Evolutionary conservation across 495 filamentous ascomycete genomes (phyloP).

Genomic region (Amorphotheca resinae): DNA sequence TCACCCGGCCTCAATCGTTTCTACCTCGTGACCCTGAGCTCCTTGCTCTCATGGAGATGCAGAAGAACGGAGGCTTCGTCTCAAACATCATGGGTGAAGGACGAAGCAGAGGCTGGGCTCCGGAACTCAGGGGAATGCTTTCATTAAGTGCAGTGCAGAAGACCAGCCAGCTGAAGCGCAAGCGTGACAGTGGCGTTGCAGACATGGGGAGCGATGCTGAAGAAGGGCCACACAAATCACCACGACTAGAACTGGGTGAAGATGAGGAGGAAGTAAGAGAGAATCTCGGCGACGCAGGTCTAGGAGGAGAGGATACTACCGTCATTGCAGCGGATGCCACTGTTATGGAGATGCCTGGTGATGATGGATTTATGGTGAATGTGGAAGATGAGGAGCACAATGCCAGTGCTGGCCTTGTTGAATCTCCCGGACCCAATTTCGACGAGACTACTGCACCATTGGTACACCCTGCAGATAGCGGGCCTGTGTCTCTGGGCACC

Average conservation of each 20-base stretch:
- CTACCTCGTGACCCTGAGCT: conserved; percentile 76
- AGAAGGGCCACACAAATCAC: conserved; percentile 38
- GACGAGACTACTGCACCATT: conserved; percentile 67
- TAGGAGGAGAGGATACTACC: conserved; percentile 38
- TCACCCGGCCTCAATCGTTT: conserved; percentile 66
- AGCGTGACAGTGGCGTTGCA: conserved; percentile 79
- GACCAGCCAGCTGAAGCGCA: conserved; percentile 77
- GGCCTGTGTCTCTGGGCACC: conserved; percentile 76
- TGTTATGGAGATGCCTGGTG: conserved; percentile 53
- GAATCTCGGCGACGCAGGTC: conserved; percentile 34
- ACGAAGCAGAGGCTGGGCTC: conserved; percentile 70
- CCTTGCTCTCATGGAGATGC: conserved; percentile 77
- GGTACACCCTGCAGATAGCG: conserved; percentile 65
- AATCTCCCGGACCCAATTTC: conserved; percentile 33
- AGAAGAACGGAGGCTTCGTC: conserved; percentile 79
- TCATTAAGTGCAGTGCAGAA: conserved; percentile 69
- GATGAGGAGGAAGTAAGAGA: conserved; percentile 42
- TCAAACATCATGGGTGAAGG: conserved; percentile 66
- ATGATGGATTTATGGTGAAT: conserved; percentile 32
- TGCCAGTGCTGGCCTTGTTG: conserved; percentile 24
- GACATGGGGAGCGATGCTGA: conserved; percentile 59
- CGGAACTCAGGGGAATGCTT: conserved; percentile 75
- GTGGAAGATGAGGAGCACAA: conserved; percentile 27
- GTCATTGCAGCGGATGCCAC: conserved; percentile 38
- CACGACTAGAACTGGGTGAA: conserved; percentile 52